Conservation (phyloP, 2,329 filamentous ascomycete species). For the Plectosphaerella sp. region DNA sequence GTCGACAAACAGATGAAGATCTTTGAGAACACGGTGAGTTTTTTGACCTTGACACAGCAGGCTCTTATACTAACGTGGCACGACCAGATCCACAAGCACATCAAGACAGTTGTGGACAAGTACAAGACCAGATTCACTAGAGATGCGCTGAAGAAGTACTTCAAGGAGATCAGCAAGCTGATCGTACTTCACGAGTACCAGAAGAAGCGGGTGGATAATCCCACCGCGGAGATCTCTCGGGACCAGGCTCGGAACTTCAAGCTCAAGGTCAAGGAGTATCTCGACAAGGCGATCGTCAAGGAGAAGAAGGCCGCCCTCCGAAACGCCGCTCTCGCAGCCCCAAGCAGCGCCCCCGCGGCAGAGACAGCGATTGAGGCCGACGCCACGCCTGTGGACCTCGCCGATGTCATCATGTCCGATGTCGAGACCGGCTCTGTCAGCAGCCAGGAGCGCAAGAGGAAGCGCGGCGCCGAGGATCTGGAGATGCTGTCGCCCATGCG, state of each 20-base stretch:
- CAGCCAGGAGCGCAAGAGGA: constrained; percentile 58
- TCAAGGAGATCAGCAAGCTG: constrained; percentile 74
- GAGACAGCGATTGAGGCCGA: constrained; percentile 7
- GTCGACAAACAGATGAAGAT: constrained; percentile 90
- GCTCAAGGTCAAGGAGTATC: constrained; percentile 58
- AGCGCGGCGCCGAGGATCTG: constrained; percentile 45
- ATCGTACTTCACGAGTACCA: constrained; percentile 91
- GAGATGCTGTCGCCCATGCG: constrained; percentile 32
- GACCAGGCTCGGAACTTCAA: constrained; percentile 82
- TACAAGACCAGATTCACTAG: constrained; percentile 83
- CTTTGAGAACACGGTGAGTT: constrained; percentile 84
- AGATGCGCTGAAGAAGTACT: constrained; percentile 63
- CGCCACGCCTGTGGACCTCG: constrained; percentile 16
- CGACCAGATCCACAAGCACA: constrained; percentile 36
- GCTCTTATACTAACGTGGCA: constrained; percentile 9
- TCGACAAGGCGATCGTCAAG: constrained; percentile 81
- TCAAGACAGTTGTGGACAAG: constrained; percentile 82
- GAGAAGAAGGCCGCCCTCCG: constrained; percentile 64
- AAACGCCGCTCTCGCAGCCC: constrained; percentile 40
- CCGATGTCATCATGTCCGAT: constrained; percentile 35
- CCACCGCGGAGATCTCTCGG: constrained; percentile 62
- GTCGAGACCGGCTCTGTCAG: constrained; percentile 40
- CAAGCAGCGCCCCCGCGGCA: not conserved
- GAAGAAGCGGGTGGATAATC: constrained; percentile 78
- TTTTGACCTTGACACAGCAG: constrained; percentile 1